phyloP scores from a whole-genome alignment of 2,329 filamentous ascomycete species.

The Fusarium virguliforme region DNA sequence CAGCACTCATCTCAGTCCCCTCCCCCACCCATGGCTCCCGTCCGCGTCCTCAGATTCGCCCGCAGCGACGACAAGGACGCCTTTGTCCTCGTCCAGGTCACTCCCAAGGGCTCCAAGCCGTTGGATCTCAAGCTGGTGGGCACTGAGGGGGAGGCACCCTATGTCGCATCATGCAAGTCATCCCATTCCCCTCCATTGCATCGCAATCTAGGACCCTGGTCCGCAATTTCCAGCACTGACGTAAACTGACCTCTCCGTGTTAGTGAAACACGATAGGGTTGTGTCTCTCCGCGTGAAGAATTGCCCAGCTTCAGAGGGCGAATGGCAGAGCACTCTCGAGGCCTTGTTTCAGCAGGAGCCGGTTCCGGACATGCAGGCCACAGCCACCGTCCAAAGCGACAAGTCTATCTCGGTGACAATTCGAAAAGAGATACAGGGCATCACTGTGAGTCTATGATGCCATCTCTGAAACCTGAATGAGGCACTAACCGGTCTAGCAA shows the following conservation, averaged over 20 bases:
- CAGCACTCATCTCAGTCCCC: slow-evolving; percentile 11
- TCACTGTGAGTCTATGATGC: slow-evolving; percentile 69
- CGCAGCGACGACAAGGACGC: slow-evolving; percentile 68
- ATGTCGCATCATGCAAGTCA: slow-evolving; percentile 70
- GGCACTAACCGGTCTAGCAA: slow-evolving; percentile 67
- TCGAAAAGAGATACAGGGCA: slow-evolving; percentile 76
- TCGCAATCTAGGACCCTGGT: slow-evolving; percentile 40
- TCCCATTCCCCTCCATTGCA: slow-evolving; percentile 38
- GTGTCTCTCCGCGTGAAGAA: slow-evolving; percentile 68
- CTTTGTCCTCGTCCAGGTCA: slow-evolving; percentile 75
- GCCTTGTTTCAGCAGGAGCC: slow-evolving; percentile 69
- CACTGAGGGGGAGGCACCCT: slow-evolving; percentile 77
- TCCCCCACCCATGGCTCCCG: slow-evolving; percentile 45
- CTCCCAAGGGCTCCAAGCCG: slow-evolving; percentile 64
- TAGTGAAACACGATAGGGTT: slow-evolving; percentile 72
- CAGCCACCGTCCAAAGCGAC: slow-evolving; percentile 71
- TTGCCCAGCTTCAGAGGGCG: slow-evolving; percentile 70
- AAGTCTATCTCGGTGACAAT: slow-evolving; percentile 73
- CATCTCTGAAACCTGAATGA: slow-evolving; percentile 29
- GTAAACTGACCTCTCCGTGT: slow-evolving; percentile 38
- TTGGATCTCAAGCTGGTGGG: slow-evolving; percentile 78
- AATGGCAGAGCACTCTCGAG: slow-evolving; percentile 77
- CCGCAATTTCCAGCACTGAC: slow-evolving; percentile 40
- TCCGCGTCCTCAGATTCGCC: slow-evolving; percentile 70
- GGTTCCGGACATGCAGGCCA: slow-evolving; percentile 70